Evolutionary conservation across 257 asterid genomes (phyloP), one percentile per base, ranked within the genome.

Genomic region (Jacaranda copaia): DNA sequence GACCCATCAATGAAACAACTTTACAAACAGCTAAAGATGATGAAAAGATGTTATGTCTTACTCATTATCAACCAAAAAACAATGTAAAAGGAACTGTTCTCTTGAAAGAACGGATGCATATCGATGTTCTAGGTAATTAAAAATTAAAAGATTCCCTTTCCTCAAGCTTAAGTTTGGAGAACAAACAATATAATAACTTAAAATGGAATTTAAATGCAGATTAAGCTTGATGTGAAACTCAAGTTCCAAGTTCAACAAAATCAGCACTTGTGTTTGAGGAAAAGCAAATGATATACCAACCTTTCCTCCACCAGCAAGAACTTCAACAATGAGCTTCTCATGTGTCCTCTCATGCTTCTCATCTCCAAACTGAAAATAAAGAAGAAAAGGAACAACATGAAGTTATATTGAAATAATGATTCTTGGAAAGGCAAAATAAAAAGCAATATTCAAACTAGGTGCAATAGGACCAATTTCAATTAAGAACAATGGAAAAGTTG

Each of bases 261-360:
- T 25, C 67, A 73, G 40, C 72, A 65, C 43, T 11, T 19, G 43
- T 56, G 2, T 62, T 53, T 81, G 45, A 68, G 45, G 53, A 32
- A 73, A 78, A 81, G 43, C 55, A 71, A 64, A 78, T 77, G 67
- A 77, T 74, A 70, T 18, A 84, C 91, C 76, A 77, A 93, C 99
- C 99, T 96, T 96, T 82, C 98, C 99, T 75, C 98, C 99, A 81
- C 88, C 89, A 75, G 97, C 99, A 87, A 93, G 94, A 86, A 91
- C 86, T 83, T 93, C 89, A 72, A 96, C 85, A 73, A 96, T 86
- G 73, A 88, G 83, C 79, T 86, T 84, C 82, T 96, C 99, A 42
- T 83, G 89, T 80, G 46, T 76, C 62, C 76, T 81, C 78, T 86
- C 90, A 71, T 69, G 79, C 79, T 82, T 81, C 81, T 72, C 90